Percentiles rank a stretch among this genome's conserved stretches.
Evolutionary conservation across 2,329 filamentous ascomycete genomes (phyloP).

Genomic region (Ophiostoma piceae): DNA sequence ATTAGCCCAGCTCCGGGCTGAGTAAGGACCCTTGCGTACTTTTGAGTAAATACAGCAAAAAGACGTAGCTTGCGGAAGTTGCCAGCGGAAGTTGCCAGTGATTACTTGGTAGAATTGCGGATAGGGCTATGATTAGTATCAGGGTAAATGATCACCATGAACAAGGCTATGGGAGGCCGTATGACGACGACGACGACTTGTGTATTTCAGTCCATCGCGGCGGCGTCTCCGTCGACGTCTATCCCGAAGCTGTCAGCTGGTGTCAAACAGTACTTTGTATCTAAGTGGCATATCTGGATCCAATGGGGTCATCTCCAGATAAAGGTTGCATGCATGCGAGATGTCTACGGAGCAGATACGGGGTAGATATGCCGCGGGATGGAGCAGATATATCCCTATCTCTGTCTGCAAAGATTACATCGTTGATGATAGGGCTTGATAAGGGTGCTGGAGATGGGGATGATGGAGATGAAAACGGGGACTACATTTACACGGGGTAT

Average conservation of each 20-base stretch:
- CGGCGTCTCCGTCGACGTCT: neutral
- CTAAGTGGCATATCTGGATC: neutral
- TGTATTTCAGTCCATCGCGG: too few relatives aligned
- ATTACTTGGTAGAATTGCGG: neutral
- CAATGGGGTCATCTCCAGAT: neutral
- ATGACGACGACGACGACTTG: neutral
- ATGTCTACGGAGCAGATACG: neutral
- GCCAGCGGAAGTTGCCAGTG: neutral
- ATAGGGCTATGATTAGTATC: too few relatives aligned
- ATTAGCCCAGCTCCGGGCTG: neutral
- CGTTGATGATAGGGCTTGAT: neutral
- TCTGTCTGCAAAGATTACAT: neutral
- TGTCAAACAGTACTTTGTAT: neutral
- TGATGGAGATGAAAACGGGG: neutral
- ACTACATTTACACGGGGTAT: neutral
- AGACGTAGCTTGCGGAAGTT: neutral
- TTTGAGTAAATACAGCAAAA: neutral
- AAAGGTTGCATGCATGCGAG: neutral
- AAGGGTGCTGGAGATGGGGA: too few relatives aligned
- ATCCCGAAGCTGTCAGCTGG: neutral
- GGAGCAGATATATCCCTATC: conserved; percentile 7
- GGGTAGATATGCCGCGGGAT: neutral
- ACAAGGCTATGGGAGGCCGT: neutral
- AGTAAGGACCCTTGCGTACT: neutral
- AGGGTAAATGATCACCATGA: too few relatives aligned